Conservation (phyloP, 352 stramenopile species). For the Globisporangium heterothallicum region DNA sequence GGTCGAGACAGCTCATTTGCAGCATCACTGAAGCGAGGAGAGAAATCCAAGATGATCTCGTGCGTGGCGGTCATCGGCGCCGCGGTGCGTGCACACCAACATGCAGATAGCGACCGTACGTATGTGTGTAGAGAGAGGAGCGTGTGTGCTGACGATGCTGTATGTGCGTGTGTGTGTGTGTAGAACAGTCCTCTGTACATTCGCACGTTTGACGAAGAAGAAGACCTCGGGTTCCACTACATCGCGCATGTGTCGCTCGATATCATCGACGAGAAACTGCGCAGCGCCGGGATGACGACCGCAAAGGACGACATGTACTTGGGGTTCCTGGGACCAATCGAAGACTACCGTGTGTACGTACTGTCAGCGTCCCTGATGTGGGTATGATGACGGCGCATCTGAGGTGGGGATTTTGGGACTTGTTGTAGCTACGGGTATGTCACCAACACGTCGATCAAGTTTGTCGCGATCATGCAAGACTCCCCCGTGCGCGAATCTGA, state of each 20-base stretch:
- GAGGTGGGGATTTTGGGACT: no score
- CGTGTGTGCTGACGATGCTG: neutral
- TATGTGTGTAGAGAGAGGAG: neutral
- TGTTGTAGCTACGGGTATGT: conserved; percentile 75
- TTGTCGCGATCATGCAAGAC: conserved; percentile 76
- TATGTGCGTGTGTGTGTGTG: neutral
- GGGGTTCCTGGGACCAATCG: conserved; percentile 76
- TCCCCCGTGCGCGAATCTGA: conserved; percentile 70
- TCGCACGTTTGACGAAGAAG: conserved; percentile 76
- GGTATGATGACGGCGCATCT: neutral
- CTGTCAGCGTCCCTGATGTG: neutral
- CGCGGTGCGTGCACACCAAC: conserved; percentile 34
- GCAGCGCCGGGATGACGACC: conserved; percentile 31
- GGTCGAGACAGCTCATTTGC: neutral
- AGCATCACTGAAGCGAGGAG: neutral
- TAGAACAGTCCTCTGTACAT: conserved; percentile 83
- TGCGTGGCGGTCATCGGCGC: conserved; percentile 79
- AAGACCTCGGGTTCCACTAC: conserved; percentile 85
- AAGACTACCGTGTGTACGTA: conserved; percentile 77
- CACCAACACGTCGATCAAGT: conserved; percentile 84
- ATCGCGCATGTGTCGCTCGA: conserved; percentile 82
- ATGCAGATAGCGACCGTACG: no score
- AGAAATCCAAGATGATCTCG: conserved; percentile 53
- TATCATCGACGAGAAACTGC: conserved; percentile 79
- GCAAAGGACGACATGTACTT: conserved; percentile 85